Evolutionary conservation across 345 rosid genomes (phyloP), one percentile per base, ranked within the genome.

Genomic region (Linum lewisii): DNA sequence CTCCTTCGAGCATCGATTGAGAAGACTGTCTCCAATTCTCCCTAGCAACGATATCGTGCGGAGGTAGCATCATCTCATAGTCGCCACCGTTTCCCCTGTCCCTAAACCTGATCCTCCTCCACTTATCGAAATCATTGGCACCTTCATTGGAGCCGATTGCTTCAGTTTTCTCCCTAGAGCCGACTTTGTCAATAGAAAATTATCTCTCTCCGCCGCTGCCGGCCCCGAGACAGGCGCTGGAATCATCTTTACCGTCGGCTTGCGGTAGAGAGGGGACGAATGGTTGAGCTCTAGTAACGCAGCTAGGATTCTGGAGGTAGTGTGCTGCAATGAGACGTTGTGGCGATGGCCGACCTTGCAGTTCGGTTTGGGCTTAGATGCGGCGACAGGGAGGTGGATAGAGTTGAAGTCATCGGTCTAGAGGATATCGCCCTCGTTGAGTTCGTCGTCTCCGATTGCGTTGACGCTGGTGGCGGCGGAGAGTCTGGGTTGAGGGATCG

Each of bases 1-100:
- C 82, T 1, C 87, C 87, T 79, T 82, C 87, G 21, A 79, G 77
- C 65, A 82, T 84, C 19, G 84, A 82, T 58, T 66, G 77, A 22
- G 81, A 79, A 67, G 78, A 69, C 45, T 49, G 54, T 59, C 69
- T 59, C 18, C 78, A 78, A 29, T 29, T 29, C 13, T 78, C 81
- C 50, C 78, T 59, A 4, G 81, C 81, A 13, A 80, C 82, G 57
- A 82, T 73, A 70, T 82, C 84, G 64, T 82, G 88, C 7, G 87
- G 84, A 25, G 87, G 84, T 65, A 78, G 61, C 81, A 79, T 78
- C 73, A 69, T 78, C 16, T 73, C 77, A 15, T 74, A 81, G 32
- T 50, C 76, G 6, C 58, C 63, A 19, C 70, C 54, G 1, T 52
- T 21, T 3, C 8, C 75, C 14, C 58, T 67, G 18, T 73, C 87